These are phyloP conservation scores for Aschersonia sp. DNA, from an alignment of 2,329 filamentous ascomycete genomes.

Conservation along the genomic window DNA sequence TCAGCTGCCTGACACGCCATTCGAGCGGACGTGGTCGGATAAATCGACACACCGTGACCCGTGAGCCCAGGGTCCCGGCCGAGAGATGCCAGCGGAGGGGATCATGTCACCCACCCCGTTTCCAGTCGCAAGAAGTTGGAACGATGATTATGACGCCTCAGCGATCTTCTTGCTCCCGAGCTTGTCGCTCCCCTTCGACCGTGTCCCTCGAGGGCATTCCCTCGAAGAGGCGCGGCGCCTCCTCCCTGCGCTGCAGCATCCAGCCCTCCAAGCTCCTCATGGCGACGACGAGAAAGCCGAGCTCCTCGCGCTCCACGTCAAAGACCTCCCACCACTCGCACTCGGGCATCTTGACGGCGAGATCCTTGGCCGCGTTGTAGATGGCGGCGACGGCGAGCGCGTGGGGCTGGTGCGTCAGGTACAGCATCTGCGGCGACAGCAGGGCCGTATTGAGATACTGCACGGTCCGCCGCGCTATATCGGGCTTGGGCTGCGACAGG, in stretches of 20 bases:
- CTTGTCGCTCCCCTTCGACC: constrained; percentile 35
- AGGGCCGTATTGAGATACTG: constrained; percentile 77
- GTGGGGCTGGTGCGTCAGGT: constrained; percentile 81
- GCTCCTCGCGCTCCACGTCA: constrained; percentile 84
- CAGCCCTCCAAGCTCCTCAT: constrained; percentile 68
- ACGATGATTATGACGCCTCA: too few species aligned
- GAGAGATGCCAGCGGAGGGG: too few species aligned
- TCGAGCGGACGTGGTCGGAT: too few species aligned
- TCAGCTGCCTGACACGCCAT: too few species aligned
- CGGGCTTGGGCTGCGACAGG: constrained; percentile 26
- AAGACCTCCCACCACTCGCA: constrained; percentile 97
- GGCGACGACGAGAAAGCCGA: constrained; percentile 82
- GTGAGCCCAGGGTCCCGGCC: too few species aligned
- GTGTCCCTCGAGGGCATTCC: constrained; percentile 43
- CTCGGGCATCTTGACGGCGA: constrained; percentile 63
- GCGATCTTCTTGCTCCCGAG: too few species aligned
- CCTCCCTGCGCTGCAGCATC: constrained; percentile 42
- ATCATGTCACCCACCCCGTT: too few species aligned
- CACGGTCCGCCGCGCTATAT: constrained; percentile 50
- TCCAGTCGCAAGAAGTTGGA: too few species aligned
- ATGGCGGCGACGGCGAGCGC: constrained; percentile 76
- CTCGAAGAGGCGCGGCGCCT: constrained; percentile 30
- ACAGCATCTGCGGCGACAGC: constrained; percentile 75
- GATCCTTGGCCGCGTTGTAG: constrained; percentile 74
- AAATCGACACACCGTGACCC: too few species aligned